Percentiles rank a stretch among this genome's conserved stretches.
phyloP scores from a whole-genome alignment of 108 stramenopile species.

The Nitzschia sp. region DNA sequence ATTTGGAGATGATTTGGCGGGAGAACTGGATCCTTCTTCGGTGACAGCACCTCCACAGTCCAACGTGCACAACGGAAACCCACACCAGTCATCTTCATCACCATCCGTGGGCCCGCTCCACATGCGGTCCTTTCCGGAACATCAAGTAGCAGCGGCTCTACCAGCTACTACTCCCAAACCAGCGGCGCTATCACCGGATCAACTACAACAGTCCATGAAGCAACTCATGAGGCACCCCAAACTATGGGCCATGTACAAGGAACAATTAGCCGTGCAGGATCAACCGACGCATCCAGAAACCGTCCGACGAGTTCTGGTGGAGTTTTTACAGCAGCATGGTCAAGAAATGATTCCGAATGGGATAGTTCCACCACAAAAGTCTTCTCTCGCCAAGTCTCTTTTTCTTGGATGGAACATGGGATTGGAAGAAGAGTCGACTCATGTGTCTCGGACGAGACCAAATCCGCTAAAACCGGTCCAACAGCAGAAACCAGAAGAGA shows the following conservation, averaged over 20 bases:
- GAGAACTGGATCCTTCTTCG: slow-evolving; percentile 1
- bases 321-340: slow-evolving; percentile 8
- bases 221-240: slow-evolving; percentile 14
- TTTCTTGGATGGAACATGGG: slow-evolving; percentile 8
- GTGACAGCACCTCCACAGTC: not conserved
- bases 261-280: slow-evolving; percentile 4
- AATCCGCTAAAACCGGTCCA: not conserved
- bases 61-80: not conserved
- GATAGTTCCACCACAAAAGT: not conserved
- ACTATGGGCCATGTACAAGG: slow-evolving; percentile 16
- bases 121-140: not conserved
- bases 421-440: slow-evolving; percentile 11
- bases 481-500: not conserved
- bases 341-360: not conserved
- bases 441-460: not conserved
- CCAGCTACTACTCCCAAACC: not conserved
- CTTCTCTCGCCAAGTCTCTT: not conserved
- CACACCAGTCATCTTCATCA: not conserved
- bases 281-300: slow-evolving; percentile 20
- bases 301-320: slow-evolving; percentile 5
- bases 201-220: slow-evolving; percentile 16
- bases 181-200: not conserved
- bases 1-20: slow-evolving; percentile 22
- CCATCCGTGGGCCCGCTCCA: not conserved
- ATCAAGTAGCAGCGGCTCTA: not conserved